Percentiles rank a stretch among this genome's conserved stretches.
Evolutionary conservation across 345 rosid species (phyloP).

Genomic region (Eucalyptus sp.): DNA sequence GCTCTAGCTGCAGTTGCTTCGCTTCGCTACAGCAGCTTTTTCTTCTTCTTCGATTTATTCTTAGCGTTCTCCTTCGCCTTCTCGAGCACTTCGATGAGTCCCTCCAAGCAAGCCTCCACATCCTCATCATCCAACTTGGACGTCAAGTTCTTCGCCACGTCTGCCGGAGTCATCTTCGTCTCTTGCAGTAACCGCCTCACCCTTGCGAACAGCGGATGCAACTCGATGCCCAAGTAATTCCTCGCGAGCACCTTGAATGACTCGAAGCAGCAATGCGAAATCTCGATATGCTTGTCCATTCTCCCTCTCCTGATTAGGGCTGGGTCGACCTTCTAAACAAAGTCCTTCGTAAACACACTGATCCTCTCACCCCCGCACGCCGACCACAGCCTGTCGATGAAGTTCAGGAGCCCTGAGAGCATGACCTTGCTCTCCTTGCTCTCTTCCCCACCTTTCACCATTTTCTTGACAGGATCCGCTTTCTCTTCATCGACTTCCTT

Average conservation of each 20-base stretch:
- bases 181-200: conserved; percentile 1
- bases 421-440: conserved; percentile 15
- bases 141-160: conserved; percentile 28
- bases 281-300: conserved; percentile 25
- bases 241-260: conserved; percentile 20
- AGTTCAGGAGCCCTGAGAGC: conserved; percentile 23
- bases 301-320: conserved; percentile 22
- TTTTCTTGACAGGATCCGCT: neutral
- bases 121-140: neutral
- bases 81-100: conserved; percentile 12
- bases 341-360: conserved; percentile 19
- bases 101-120: neutral
- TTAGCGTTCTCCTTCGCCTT: neutral
- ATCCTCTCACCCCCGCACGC: conserved; percentile 20
- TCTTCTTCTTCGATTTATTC: neutral
- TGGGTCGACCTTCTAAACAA: conserved; percentile 23
- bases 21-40: neutral
- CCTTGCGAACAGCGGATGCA: neutral
- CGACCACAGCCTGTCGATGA: conserved; percentile 28
- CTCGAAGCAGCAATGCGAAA: conserved; percentile 17
- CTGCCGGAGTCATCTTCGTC: conserved; percentile 16
- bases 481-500: neutral
- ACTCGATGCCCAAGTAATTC: conserved; percentile 9
- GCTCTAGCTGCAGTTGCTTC: neutral
- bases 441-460: neutral